A percentile compares a stretch with the other conserved stretches of the same genome.
Conservation (phyloP, 1,139 yeast species). For the Suhomyces guaymorum region DNA sequence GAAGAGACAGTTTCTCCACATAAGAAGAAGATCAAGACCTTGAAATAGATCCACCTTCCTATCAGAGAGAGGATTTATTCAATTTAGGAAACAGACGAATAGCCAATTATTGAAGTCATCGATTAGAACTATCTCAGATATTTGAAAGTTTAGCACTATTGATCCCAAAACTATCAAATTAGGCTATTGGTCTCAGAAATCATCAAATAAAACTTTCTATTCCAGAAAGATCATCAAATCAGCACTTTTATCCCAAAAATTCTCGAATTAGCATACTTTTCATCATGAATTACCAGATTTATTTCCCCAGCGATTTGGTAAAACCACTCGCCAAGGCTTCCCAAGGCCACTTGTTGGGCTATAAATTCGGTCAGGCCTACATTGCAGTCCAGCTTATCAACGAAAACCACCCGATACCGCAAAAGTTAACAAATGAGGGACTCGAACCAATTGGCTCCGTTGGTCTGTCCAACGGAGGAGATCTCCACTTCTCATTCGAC, state of each 20-base stretch:
- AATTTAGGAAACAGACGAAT: too few relatives aligned
- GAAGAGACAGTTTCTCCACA: conserved; percentile 43
- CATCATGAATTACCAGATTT: conserved; percentile 30
- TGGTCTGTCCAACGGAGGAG: conserved; percentile 3
- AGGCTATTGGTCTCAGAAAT: too few relatives aligned
- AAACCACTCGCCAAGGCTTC: conserved; percentile 10
- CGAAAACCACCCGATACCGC: not conserved
- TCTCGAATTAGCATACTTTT: conserved; percentile 3
- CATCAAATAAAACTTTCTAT: too few relatives aligned
- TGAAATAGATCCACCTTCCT: too few relatives aligned
- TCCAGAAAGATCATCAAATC: too few relatives aligned
- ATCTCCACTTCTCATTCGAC: conserved; percentile 4
- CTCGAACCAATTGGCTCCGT: conserved; percentile 23
- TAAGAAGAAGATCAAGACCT: too few relatives aligned
- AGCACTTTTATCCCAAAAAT: too few relatives aligned
- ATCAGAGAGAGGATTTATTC: too few relatives aligned
- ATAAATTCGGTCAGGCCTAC: conserved; percentile 24
- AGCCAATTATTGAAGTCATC: too few relatives aligned
- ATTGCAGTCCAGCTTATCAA: conserved; percentile 27
- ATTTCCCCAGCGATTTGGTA: conserved; percentile 38
- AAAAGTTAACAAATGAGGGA: not conserved
- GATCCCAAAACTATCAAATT: too few relatives aligned
- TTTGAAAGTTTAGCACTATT: too few relatives aligned
- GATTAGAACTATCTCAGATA: too few relatives aligned
- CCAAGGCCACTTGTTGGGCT: conserved; percentile 27